Evolutionary conservation across 2,329 filamentous ascomycete species (phyloP), one percentile per base, ranked within the genome.

Genomic region (Colletotrichum abscissum): DNA sequence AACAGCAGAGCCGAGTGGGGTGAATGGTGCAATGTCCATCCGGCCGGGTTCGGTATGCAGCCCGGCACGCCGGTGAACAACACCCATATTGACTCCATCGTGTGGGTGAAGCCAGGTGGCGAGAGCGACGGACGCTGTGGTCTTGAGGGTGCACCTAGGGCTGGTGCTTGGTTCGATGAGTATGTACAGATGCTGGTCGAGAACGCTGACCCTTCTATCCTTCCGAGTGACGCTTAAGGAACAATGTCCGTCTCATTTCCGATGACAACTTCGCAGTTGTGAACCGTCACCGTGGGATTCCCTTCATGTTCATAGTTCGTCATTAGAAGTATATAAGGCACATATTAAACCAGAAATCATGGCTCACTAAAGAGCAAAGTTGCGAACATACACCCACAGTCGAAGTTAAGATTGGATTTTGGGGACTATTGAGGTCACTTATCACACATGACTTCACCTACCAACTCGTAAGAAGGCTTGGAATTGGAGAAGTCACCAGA

Each of bases 21-120:
- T 8, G 83, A 85, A 65, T 86, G 84, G 84, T 86, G 84, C 77
- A 86, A 86, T 69, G 80, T 85, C 63, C 74, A 75, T n/a, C 79
- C 78, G 6, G 80, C 84, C 4, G 84, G 84, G 1, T 85, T 84
- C 56, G 84, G 84, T 11, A 78, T 78, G 9, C 71, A 73, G 14
- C 83, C 84, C 0, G 80, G 81, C 22, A 83, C 82, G 8, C 76
- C 78, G 1, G 79, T 80, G 16, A 81, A 82, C 69, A 84, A 83
- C 75, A 76, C 77, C 1, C 72, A 81, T 65, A 78, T 86, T 4
- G 84, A 86, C 74, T 81, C 81, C 68, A 80, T 86, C 57, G 84
- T 86, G 16, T 86, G 84, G 84, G 80, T 84, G 63, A 86, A 86
- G 80, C 84, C 84, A 0, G 84, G 82, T 12, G 84, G 84, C 12